phyloP scores from a whole-genome alignment of 1,284 basidiomycete species.

The Marasmius sp. region DNA sequence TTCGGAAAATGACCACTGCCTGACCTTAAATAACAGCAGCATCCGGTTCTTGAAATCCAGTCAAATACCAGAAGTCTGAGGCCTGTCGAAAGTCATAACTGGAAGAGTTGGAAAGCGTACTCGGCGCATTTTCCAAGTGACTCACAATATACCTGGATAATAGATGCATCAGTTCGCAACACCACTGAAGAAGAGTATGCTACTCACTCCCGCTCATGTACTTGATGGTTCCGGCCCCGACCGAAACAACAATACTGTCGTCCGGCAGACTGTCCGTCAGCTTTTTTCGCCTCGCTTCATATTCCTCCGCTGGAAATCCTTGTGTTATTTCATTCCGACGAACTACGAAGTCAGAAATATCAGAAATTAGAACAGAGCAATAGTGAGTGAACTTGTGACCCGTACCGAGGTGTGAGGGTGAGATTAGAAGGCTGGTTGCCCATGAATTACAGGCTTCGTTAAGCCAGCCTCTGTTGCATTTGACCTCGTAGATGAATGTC shows the following conservation, averaged over 20 bases:
- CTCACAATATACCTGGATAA: too few species aligned
- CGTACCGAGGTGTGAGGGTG: constrained; percentile 80
- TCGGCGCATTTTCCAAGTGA: too few species aligned
- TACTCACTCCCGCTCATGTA: too few species aligned
- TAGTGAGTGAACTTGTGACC: constrained; percentile 19
- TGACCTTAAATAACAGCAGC: too few species aligned
- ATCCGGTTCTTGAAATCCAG: too few species aligned
- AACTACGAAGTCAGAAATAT: constrained; percentile 34
- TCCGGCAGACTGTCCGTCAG: constrained; percentile 82
- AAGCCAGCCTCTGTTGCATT: constrained; percentile 37
- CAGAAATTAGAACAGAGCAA: constrained; percentile 4
- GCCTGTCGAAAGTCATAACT: too few species aligned
- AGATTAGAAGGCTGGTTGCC: constrained; percentile 75
- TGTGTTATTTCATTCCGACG: constrained; percentile 75
- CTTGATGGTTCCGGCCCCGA: too few species aligned
- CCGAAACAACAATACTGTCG: constrained; percentile 76
- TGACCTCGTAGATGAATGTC: constrained; percentile 11
- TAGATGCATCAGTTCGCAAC: too few species aligned
- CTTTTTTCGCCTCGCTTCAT: constrained; percentile 71
- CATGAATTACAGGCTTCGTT: constrained; percentile 66
- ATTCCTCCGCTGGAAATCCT: constrained; percentile 82
- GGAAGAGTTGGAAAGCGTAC: too few species aligned
- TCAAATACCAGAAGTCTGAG: too few species aligned
- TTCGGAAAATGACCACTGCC: too few species aligned
- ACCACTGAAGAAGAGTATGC: too few species aligned